These are phyloP conservation scores for Mycena sp. DNA, from an alignment of 1,284 basidiomycete species.

Conservation along the genomic window DNA sequence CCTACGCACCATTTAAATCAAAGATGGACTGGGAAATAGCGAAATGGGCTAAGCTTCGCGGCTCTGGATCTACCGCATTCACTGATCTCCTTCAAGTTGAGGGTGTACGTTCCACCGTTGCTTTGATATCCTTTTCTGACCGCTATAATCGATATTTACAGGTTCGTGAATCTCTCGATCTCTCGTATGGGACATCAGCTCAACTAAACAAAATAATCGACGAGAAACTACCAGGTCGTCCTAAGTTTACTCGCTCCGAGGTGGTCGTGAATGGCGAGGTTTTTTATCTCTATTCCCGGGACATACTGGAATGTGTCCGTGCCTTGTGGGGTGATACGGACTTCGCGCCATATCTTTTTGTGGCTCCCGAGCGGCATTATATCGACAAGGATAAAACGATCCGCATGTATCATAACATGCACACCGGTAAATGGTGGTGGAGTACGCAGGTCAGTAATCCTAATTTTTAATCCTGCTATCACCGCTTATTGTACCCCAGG, in stretches of 20 bases:
- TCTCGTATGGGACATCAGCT: constrained; percentile 40
- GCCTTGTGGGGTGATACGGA: constrained; percentile 37
- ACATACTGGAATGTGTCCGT: constrained; percentile 40
- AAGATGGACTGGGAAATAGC: constrained; percentile 25
- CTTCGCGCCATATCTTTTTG: constrained; percentile 33
- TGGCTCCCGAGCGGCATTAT: constrained; percentile 31
- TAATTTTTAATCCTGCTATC: neutral
- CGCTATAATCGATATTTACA: constrained; percentile 14
- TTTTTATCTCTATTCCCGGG: constrained; percentile 28
- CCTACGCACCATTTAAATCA: constrained; percentile 19
- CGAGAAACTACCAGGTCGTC: constrained; percentile 21
- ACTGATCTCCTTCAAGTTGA: constrained; percentile 18
- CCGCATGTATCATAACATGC: constrained; percentile 36
- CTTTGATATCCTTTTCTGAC: neutral
- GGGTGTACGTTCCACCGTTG: constrained; percentile 10
- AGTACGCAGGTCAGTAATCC: constrained; percentile 29
- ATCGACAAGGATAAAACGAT: constrained; percentile 23
- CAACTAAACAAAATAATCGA: constrained; percentile 45
- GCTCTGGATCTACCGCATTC: constrained; percentile 24
- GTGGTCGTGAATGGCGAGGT: constrained; percentile 14
- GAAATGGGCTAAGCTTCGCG: constrained; percentile 19
- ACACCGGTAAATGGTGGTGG: constrained; percentile 40
- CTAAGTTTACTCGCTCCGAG: constrained; percentile 28
- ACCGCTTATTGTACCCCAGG: constrained; percentile 5
- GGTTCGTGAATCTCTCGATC: constrained; percentile 31